A percentile compares a stretch with the other conserved stretches of the same genome.
Evolutionary conservation across 495 filamentous ascomycete species (phyloP).

Genomic region (Podospora conica): DNA sequence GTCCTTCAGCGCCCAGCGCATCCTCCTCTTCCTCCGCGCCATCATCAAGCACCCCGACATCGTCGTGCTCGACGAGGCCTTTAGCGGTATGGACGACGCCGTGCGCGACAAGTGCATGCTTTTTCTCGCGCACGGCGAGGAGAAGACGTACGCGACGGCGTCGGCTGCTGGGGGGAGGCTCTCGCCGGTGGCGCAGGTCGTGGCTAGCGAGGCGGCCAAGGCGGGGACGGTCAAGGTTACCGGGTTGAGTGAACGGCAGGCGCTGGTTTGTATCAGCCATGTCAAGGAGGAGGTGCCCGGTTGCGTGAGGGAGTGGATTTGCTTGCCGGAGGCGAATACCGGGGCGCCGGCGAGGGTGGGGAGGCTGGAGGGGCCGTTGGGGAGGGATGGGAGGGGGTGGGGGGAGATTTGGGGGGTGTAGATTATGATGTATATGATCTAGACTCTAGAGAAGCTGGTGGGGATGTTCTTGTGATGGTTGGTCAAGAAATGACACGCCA

Average conservation of each 20-base stretch:
- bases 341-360: constrained; percentile 53
- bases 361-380: constrained; percentile 48
- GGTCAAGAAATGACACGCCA: background rate
- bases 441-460: too few relatives aligned
- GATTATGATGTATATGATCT: too few relatives aligned
- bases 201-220: constrained; percentile 36
- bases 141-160: constrained; percentile 26
- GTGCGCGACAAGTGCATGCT: constrained; percentile 78
- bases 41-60: constrained; percentile 78
- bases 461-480: background rate
- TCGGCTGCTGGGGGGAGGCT: constrained; percentile 8
- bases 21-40: constrained; percentile 79
- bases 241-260: constrained; percentile 62
- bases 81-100: constrained; percentile 77
- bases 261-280: constrained; percentile 82
- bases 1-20: constrained; percentile 70
- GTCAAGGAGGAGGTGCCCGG: constrained; percentile 83
- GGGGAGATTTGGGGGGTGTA: constrained; percentile 57
- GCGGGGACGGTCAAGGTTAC: constrained; percentile 36
- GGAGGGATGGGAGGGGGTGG: constrained; percentile 49
- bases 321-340: constrained; percentile 60
- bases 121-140: constrained; percentile 63
- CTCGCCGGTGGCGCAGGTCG: constrained; percentile 21
- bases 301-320: constrained; percentile 71
- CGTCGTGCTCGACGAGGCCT: constrained; percentile 87